Conservation (phyloP, 306 rosid genomes). For the Inga leiocalycina region DNA sequence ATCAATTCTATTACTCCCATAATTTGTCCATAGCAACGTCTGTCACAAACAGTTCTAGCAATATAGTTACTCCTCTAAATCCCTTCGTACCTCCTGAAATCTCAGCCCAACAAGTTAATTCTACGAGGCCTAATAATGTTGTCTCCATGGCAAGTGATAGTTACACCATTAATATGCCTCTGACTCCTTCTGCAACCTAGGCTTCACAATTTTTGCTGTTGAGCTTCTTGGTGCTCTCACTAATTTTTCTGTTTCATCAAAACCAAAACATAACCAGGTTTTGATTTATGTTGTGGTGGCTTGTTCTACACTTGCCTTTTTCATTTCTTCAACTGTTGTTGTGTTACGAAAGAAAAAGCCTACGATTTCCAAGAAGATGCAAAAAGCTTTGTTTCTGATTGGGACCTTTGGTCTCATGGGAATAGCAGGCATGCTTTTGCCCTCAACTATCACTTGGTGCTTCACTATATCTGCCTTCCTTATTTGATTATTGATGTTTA, state of each 20-base stretch:
- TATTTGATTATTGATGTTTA: neutral
- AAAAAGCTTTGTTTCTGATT: neutral
- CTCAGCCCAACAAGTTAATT: too few species aligned
- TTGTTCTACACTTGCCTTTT: neutral
- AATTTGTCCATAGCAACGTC: too few species aligned
- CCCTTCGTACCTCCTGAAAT: too few species aligned
- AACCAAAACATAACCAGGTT: neutral
- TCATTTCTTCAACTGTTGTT: neutral
- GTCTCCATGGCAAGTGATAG: too few species aligned
- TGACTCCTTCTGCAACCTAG: too few species aligned
- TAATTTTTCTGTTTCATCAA: neutral
- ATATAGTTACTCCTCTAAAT: too few species aligned
- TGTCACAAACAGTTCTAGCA: too few species aligned
- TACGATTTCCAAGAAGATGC: too few species aligned
- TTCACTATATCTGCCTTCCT: neutral
- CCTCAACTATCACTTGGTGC: neutral
- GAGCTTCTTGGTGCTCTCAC: neutral
- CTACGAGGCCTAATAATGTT: too few species aligned
- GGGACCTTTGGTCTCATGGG: neutral
- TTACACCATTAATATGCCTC: too few species aligned
- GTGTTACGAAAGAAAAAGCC: neutral
- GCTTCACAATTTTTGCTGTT: too few species aligned
- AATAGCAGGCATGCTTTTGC: neutral
- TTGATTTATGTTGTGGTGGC: neutral
- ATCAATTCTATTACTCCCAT: too few species aligned